Evolutionary conservation across 2,329 filamentous ascomycete genomes (phyloP).

Genomic region (Fusarium sp.): DNA sequence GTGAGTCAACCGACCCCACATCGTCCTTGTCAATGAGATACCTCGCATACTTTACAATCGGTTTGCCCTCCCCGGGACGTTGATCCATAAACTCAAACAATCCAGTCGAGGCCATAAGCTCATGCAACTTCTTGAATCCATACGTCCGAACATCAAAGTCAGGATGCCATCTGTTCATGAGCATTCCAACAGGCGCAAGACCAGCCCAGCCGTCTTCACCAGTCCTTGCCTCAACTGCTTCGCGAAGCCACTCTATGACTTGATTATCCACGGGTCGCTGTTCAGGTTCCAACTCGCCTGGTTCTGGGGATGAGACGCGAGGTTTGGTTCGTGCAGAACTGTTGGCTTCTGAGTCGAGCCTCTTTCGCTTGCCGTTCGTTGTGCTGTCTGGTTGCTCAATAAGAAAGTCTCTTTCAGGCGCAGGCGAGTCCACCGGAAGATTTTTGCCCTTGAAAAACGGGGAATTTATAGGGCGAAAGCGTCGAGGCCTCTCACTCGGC

Average conservation of each 20-base stretch:
- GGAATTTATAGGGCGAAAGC: too few species aligned
- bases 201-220: constrained; percentile 43
- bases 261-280: rapidly evolving
- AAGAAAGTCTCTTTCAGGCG: not conserved
- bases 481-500: too few species aligned
- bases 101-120: not conserved
- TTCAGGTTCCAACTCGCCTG: rapidly evolving
- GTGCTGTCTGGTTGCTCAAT: rapidly evolving
- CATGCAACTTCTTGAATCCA: constrained; percentile 40
- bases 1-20: not conserved
- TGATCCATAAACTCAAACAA: not conserved
- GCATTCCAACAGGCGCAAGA: constrained; percentile 41
- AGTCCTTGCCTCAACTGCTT: constrained; percentile 34
- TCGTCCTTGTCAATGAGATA: not conserved
- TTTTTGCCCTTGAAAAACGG: rapidly evolving
- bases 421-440: not conserved
- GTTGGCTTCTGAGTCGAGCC: not conserved
- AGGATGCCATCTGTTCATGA: constrained; percentile 42
- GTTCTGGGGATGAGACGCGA: not conserved
- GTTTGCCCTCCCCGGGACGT: rapidly evolving
- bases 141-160: constrained; percentile 48
- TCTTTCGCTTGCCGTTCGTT: not conserved
- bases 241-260: constrained; percentile 8
- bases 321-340: not conserved
- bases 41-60: not conserved